Evolutionary conservation across 2,329 filamentous ascomycete genomes (phyloP), one percentile per base, ranked within the genome.

Genomic region (Sporothrix sp.): DNA sequence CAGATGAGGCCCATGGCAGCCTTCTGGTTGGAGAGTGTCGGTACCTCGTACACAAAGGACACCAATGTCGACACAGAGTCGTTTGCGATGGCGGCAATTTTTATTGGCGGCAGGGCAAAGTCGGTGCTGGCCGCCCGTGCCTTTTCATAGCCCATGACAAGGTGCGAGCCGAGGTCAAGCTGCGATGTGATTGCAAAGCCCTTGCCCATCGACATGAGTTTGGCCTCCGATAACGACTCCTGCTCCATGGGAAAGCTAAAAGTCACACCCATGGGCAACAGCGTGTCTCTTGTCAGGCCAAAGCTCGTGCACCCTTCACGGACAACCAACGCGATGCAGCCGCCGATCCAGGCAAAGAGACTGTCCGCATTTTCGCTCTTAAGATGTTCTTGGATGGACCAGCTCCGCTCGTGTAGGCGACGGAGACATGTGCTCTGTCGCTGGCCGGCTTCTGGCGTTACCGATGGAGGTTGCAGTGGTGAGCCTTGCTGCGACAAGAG

Each of bases 1-100:
- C 88, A 83, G 55, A 93, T 90, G 18, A 91, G 72, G 5, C 84
- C 85, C 84, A 91, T 90, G 25, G 76, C 78, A 3, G 86, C 83
- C 54, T 82, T 79, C 54, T 79, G 82, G 52, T 77, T 75, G 0
- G 71, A 67, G 13, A 74, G 67, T 16, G 78, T 77, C 57, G 80
- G 79, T 48, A 82, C 81, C 51, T 81, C 76, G 64, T 88, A 88
- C 28, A 87, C 81, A 57, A 89, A 81, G 0, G 86, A 88, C 32
- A 87, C 79, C 21, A 91, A 72, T 0, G 86, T 91, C 6, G 87
- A 84, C 33, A 91, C 85, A 0, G 87, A 79, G 60, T 93, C 87
- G 60, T 91, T 93, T 33, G 85, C 80, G 55, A 93, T 90, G 45
- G 86, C 87, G 8, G 79, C 76, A 47, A 91, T 82, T 53, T 75